Evolutionary conservation across 768 basidiomycete species (phyloP), one percentile per base, ranked within the genome.

Genomic region (Termitomyces sp.): DNA sequence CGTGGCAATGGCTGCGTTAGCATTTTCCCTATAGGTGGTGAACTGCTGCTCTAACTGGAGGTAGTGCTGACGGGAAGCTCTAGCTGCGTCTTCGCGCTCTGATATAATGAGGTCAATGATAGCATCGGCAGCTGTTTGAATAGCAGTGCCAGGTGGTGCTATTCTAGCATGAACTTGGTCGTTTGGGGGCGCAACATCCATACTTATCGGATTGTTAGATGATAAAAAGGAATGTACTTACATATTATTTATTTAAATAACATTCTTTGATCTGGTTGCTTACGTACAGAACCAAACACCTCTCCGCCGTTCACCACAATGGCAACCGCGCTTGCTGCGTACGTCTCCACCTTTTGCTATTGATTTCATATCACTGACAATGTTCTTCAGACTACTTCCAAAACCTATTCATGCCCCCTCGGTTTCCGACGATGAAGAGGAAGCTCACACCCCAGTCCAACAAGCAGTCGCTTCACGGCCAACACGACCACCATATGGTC

Each of bases 401-500:
- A 77, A 81, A 67, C 91, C 92, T 1, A 58, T 87, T 2, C 73
- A 89, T 68, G 78, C 81, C 0, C 75, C 86, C 1, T 70, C 73
- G 6, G 68, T 81, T 24, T 78, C 79, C 4, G 89, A 91, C 60
- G 86, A 91, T 42, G 89, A 91, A 18, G 83, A 86, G 40, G 78
- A 83, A n/a, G 18, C 74, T 65, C n/a, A 68, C 67, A 39, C 33
- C 69, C 36, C 59, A 65, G 68, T 73, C 42, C 72, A 77, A 9
- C 75, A 78, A 57, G 65, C 76, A 15, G 72, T 89, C 55, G 77
- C 82, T 62, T 71, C 84, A 59, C 82, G 87, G 48, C 72, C 75
- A 20, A 75, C 75, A 46, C 79, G 91, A 42, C 96, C 96, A 4
- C 84, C 89, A 15, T 99, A 98, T 74, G 92, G 96, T 7, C 87